Conservation (phyloP, 352 stramenopile genomes). For the Globisporangium nodosum region DNA sequence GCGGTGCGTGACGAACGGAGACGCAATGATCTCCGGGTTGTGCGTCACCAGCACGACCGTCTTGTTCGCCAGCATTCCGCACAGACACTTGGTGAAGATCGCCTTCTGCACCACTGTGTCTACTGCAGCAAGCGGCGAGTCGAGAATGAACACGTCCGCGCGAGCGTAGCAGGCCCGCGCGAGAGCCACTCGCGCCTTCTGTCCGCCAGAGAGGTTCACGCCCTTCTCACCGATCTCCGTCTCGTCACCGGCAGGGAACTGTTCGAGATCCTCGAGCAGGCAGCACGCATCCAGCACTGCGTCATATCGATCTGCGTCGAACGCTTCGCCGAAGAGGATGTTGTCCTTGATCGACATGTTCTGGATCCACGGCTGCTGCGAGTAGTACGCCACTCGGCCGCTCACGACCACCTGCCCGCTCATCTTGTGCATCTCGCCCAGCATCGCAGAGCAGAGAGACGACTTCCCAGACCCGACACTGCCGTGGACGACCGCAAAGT, state of each 20-base stretch:
- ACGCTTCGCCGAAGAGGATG: slow-evolving; percentile 87
- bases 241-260: slow-evolving; percentile 80
- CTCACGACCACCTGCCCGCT: slow-evolving; percentile 30
- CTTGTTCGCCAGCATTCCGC: slow-evolving; percentile 22
- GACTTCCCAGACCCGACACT: slow-evolving; percentile 51
- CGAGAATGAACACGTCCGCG: slow-evolving; percentile 75
- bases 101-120: slow-evolving; percentile 91
- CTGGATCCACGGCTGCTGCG: slow-evolving; percentile 91
- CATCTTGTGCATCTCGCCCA: slow-evolving; percentile 83
- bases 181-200: slow-evolving; percentile 82
- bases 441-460: slow-evolving; percentile 38
- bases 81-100: slow-evolving; percentile 64
- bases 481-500: slow-evolving; percentile 50
- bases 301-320: slow-evolving; percentile 38
- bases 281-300: slow-evolving; percentile 68
- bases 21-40: slow-evolving; percentile 57
- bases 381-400: slow-evolving; percentile 69
- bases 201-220: slow-evolving; percentile 91
- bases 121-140: slow-evolving; percentile 90
- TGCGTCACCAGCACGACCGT: slow-evolving; percentile 91
- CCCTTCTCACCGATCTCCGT: slow-evolving; percentile 95
- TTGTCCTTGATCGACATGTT: slow-evolving; percentile 91
- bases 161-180: slow-evolving; percentile 61
- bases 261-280: slow-evolving; percentile 76
- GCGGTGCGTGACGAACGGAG: slow-evolving; percentile 19